Base-by-base conservation (phyloP, 208 protist genomes). In the Borovskyia barvae region DNA sequence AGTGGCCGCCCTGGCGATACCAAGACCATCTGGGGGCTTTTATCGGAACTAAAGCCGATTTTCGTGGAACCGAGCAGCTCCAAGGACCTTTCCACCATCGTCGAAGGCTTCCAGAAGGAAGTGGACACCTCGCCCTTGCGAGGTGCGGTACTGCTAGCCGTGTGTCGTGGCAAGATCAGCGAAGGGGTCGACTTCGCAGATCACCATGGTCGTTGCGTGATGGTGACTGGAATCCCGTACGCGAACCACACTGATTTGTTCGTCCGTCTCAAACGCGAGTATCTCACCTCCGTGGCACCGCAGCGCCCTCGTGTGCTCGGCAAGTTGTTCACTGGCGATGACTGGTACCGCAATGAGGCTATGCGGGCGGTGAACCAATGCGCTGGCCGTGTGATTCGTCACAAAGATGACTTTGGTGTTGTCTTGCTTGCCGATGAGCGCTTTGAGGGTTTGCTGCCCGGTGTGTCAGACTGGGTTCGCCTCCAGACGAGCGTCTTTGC, bases 171-270 rank as follows among this genome's bases (percentile, higher is more conserved):
- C 26, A 98, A 98, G 63, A 80, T 98, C 22, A 98, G 93, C 62
- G 98, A 99, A 71, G 98, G 98, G 24, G 65, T 99, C n/a, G 97
- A 99, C 70, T 99, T 99, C 65, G 82, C 93, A 15, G 95, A 98
- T 65, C 35, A 85, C 20, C 87, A 98, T 64, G 96, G 91, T 24
- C 85, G 98, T 6, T 97, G 92, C 29, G 97, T 99, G 0, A 53
- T 99, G 1, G 88, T 99, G 30, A 93, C 86, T 4, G 97, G 98
- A 11, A 89, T 99, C 57, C 95, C 95, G 1, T 98, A 87, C 72
- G 88, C 93, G 36, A 96, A 94, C 68, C 72, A 84, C 58, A 82
- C 82, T 8, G 94, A 98, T 54, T 68, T 96, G 20, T 92, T 93
- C 59, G 87, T 96, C 9, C 82, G 86, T 0, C 66, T 96, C 4